Evolutionary conservation across 164 flowering plant genomes (phyloP).

Genomic region (Magnolia kwangsiensis): DNA sequence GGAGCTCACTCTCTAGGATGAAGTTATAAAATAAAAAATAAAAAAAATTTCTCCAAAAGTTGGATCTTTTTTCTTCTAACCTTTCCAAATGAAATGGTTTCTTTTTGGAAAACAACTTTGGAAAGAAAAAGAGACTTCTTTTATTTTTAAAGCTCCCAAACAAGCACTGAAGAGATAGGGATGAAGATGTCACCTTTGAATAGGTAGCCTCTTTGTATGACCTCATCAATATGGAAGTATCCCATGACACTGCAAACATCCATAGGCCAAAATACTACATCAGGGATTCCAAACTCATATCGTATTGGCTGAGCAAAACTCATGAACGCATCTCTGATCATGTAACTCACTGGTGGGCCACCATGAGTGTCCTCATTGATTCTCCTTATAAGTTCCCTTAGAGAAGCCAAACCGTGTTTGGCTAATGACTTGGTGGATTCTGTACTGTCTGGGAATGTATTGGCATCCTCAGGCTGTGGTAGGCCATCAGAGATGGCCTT

Average conservation of each 20-base stretch:
- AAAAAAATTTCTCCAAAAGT: too few species aligned
- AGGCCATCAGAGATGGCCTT: constrained; percentile 31
- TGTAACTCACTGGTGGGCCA: constrained; percentile 34
- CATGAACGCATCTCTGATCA: constrained; percentile 46
- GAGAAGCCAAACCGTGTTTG: constrained; percentile 13
- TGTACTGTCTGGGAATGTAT: neutral
- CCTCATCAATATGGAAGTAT: constrained; percentile 21
- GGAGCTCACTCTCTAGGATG: too few species aligned
- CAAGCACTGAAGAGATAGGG: too few species aligned
- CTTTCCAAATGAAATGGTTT: too few species aligned
- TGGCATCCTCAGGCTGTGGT: constrained; percentile 1
- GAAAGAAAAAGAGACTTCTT: too few species aligned
- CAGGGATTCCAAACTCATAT: constrained; percentile 30
- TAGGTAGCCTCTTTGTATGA: constrained; percentile 34
- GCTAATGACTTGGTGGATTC: constrained; percentile 14
- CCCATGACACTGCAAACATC: constrained; percentile 31
- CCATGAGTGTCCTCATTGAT: neutral
- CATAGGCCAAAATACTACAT: constrained; percentile 36
- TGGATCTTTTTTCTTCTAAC: too few species aligned
- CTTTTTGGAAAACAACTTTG: too few species aligned
- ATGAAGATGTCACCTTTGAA: constrained; percentile 35
- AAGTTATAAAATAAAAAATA: too few species aligned
- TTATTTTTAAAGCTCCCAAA: too few species aligned
- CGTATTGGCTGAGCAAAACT: constrained; percentile 31
- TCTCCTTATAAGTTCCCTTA: neutral